These are phyloP conservation scores for Trichoderma harzianum DNA, from an alignment of 2,329 filamentous ascomycete genomes.

Conservation along the genomic window DNA sequence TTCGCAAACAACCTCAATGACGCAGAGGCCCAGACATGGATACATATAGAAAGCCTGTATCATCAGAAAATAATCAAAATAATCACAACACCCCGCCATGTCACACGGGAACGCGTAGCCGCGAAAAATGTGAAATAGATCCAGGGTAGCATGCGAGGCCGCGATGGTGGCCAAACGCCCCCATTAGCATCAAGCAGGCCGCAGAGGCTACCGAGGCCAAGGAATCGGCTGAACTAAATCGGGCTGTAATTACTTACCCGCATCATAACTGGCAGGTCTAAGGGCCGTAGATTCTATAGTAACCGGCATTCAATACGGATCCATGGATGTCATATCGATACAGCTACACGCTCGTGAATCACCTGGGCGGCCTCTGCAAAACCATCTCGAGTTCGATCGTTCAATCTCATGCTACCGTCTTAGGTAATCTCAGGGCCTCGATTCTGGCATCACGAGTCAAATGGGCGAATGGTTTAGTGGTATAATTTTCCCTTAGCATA, in stretches of 20 bases:
- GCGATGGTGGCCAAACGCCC: neutral
- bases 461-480: slow-evolving; percentile 18
- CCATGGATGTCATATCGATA: neutral
- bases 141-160: neutral
- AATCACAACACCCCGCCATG: neutral
- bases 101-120: neutral
- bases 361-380: neutral
- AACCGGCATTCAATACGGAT: neutral
- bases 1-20: neutral
- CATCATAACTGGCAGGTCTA: neutral
- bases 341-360: neutral
- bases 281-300: neutral
- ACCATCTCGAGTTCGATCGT: neutral
- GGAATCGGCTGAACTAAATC: neutral
- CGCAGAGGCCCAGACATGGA: neutral
- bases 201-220: neutral
- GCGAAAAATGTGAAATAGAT: neutral
- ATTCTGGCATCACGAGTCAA: neutral
- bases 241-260: neutral
- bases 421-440: neutral
- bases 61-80: neutral
- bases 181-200: neutral
- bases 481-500: slow-evolving; percentile 19
- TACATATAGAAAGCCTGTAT: neutral
- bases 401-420: neutral